Evolutionary conservation across 2,329 filamentous ascomycete genomes (phyloP).

Genomic region (Huntiella savannae): DNA sequence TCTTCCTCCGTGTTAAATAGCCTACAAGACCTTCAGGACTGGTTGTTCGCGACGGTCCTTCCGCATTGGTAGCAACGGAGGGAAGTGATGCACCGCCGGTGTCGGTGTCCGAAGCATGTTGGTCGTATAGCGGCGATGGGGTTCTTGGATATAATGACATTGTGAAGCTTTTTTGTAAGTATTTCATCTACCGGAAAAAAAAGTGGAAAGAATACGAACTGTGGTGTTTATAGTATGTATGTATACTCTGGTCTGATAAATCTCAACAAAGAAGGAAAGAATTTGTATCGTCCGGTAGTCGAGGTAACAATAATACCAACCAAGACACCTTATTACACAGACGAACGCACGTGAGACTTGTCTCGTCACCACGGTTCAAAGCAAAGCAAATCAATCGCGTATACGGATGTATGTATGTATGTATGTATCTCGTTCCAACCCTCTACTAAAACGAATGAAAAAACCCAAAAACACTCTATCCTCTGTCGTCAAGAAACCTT

Average conservation of each 20-base stretch:
- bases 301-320: background rate
- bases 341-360: background rate
- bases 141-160: background rate
- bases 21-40: constrained; percentile 2
- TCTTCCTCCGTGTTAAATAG: too few relatives aligned
- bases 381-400: background rate
- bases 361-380: background rate
- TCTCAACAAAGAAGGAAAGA: background rate
- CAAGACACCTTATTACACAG: background rate
- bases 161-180: too few relatives aligned
- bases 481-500: too few relatives aligned
- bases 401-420: background rate
- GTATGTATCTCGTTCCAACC: too few relatives aligned
- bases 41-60: constrained; percentile 6
- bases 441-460: too few relatives aligned
- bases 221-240: background rate
- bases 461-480: too few relatives aligned
- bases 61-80: background rate
- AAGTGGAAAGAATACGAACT: background rate
- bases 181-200: background rate
- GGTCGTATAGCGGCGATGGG: constrained; percentile 10
- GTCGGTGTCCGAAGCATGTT: constrained; percentile 10
- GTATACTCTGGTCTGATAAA: background rate
- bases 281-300: background rate
- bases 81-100: constrained; percentile 6